These are phyloP conservation scores for Neurospora discreta DNA, from an alignment of 495 filamentous ascomycete genomes.

Conservation along the genomic window DNA sequence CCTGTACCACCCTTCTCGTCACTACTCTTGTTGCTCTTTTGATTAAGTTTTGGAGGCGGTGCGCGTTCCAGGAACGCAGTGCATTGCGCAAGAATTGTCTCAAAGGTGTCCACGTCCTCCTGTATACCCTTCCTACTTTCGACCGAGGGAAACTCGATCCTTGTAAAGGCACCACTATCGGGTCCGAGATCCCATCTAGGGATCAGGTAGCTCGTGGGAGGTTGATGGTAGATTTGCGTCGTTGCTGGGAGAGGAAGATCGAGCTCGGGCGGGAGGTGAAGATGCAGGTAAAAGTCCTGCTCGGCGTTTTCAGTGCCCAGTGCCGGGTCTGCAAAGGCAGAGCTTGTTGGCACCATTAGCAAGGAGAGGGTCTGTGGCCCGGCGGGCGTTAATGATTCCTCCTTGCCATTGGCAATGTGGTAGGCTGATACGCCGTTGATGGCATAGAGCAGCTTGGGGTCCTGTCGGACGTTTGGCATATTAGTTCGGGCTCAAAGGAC, in stretches of 20 bases:
- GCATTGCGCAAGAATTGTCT: slow-evolving; percentile 91
- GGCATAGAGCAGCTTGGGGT: slow-evolving; percentile 73
- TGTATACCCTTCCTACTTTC: slow-evolving; percentile 61
- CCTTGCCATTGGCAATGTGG: slow-evolving; percentile 79
- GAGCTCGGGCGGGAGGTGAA: slow-evolving; percentile 86
- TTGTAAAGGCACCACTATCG: slow-evolving; percentile 77
- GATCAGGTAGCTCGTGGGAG: slow-evolving; percentile 79
- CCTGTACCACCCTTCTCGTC: slow-evolving; percentile 44
- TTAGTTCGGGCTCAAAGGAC: background rate
- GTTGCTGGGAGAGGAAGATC: slow-evolving; percentile 84
- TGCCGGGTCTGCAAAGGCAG: slow-evolving; percentile 53
- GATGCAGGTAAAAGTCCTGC: slow-evolving; percentile 91
- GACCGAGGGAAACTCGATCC: slow-evolving; percentile 73
- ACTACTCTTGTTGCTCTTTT: background rate
- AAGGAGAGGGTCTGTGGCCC: slow-evolving; percentile 83
- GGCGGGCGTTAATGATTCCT: slow-evolving; percentile 68
- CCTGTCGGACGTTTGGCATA: slow-evolving; percentile 24
- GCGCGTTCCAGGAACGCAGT: slow-evolving; percentile 84
- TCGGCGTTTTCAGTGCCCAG: slow-evolving; percentile 51
- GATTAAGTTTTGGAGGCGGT: slow-evolving; percentile 37
- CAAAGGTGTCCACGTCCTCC: slow-evolving; percentile 91
- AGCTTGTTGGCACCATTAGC: slow-evolving; percentile 83
- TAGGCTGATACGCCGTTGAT: slow-evolving; percentile 76
- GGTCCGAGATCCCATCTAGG: slow-evolving; percentile 86
- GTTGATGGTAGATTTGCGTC: slow-evolving; percentile 91